phyloP scores from a whole-genome alignment of 352 stramenopile genomes.

The Elongisporangium prolatum region DNA sequence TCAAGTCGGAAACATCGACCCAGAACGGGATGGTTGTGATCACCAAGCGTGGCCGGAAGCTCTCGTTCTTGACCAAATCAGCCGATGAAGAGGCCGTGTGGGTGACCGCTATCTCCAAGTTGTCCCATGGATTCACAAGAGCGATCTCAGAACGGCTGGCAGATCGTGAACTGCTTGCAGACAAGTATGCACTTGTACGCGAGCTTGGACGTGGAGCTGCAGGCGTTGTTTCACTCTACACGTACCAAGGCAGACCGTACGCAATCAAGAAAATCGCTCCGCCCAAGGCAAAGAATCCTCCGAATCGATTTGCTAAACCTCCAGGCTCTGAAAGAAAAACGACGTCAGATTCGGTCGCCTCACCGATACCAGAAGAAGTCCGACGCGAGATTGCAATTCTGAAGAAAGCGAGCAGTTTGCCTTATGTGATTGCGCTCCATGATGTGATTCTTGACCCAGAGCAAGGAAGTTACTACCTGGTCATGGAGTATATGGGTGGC shows the following conservation, averaged over 20 bases:
- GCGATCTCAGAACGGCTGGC: conserved; percentile 44
- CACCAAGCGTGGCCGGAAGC: conserved; percentile 20
- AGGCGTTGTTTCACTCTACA: conserved; percentile 69
- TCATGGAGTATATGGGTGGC: conserved; percentile 86
- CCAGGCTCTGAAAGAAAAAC: conserved; percentile 1
- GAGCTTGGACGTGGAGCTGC: conserved; percentile 69
- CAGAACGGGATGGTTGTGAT: conserved; percentile 24
- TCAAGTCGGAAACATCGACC: neutral
- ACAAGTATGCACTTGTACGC: conserved; percentile 63
- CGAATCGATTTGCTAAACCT: conserved; percentile 39
- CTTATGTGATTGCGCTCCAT: conserved; percentile 59
- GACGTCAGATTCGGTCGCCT: conserved; percentile 2
- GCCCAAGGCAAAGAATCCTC: conserved; percentile 44
- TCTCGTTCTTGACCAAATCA: conserved; percentile 39
- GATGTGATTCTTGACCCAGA: conserved; percentile 74
- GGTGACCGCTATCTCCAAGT: conserved; percentile 33
- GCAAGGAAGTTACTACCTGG: conserved; percentile 54
- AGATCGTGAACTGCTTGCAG: conserved; percentile 51
- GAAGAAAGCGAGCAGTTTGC: conserved; percentile 67
- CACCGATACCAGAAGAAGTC: conserved; percentile 47
- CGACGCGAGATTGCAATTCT: conserved; percentile 70
- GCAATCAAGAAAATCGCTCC: conserved; percentile 69
- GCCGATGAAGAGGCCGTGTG: conserved; percentile 37
- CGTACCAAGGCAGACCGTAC: conserved; percentile 56
- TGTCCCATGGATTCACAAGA: conserved; percentile 38